Conservation (phyloP, 176 grass and related monocot genomes). For the Metroxylon sagu region DNA sequence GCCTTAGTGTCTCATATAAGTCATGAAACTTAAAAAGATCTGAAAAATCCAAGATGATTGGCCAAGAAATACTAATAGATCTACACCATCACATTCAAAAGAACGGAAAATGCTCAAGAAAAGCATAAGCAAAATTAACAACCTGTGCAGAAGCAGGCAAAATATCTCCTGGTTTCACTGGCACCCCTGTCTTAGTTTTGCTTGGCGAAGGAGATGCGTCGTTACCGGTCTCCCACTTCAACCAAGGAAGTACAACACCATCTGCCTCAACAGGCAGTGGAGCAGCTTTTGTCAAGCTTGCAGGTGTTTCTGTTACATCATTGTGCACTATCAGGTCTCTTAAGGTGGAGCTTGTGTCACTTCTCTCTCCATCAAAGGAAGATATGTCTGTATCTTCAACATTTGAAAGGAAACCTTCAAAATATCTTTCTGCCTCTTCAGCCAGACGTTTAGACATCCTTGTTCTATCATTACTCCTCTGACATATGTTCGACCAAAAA, state of each 20-base stretch:
- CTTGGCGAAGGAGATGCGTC: constrained; percentile 42
- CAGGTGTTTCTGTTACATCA: constrained; percentile 33
- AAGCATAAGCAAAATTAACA: too few species aligned
- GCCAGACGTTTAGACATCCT: constrained; percentile 58
- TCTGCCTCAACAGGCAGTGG: constrained; percentile 40
- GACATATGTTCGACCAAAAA: constrained; percentile 5
- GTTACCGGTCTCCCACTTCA: constrained; percentile 84
- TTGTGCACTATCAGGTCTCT: constrained; percentile 22
- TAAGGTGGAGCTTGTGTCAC: constrained; percentile 54
- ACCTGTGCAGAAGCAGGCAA: too few species aligned
- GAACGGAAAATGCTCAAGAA: too few species aligned
- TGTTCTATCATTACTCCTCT: constrained; percentile 92
- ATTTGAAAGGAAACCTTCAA: constrained; percentile 91
- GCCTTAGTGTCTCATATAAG: too few species aligned
- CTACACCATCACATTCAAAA: too few species aligned
- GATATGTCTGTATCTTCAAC: constrained; percentile 98
- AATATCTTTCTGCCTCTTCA: constrained; percentile 84
- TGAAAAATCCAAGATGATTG: too few species aligned
- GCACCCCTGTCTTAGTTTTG: constrained; percentile 29
- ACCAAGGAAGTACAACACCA: constrained; percentile 88
- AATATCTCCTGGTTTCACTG: too few species aligned
- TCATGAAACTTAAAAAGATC: too few species aligned
- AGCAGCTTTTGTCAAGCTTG: constrained; percentile 26
- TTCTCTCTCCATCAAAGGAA: constrained; percentile 92
- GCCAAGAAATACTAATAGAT: too few species aligned